Evolutionary conservation across 495 filamentous ascomycete species (phyloP), one percentile per base, ranked within the genome.

Genomic region (Oidiodendron maius): DNA sequence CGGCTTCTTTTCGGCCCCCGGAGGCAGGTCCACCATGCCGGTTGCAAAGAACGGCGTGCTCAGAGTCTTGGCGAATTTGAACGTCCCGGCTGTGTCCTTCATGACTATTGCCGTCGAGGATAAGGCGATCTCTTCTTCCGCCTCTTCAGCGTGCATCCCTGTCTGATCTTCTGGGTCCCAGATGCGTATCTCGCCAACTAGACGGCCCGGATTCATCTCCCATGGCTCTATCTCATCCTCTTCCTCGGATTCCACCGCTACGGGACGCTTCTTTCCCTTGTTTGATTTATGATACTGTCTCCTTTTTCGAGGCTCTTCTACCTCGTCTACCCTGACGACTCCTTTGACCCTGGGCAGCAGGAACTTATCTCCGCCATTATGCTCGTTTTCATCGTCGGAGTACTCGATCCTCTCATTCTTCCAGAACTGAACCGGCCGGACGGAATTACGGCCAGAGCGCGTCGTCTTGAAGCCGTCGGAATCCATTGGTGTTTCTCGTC

Each of bases 391-490:
- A 50, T 83, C 73, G 6, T 71, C 56, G 10, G 77, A 79, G 61
- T 82, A 89, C 2, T 89, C 74, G 45, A 84, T 74, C 20, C 77
- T 77, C 59, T 97, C 93, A 46, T 88, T 87, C 44, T 79, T 81
- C 93, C 93, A 97, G 61, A 72, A 91, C 30, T 83, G 79, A n/a
- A 96, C 64, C 5, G 93, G 93, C 51, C 84, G 79, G 46, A 90
- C 76, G 12, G 71, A 76, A 17, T 61, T 69, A 15, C 75, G 68
- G 10, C 76, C 76, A 4, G 73, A 78, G 15, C 76, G 71, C 18
- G 79, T 80, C 18, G 55, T 64, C 72, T 32, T 53, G 58, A 60
- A 68, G 59, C 42, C 64, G 70, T 23, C 63, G 59, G 35, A 74
- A 71, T 47, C 79, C 20, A 47, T 44, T 67, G 79, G 85, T 0